phyloP scores from a whole-genome alignment of 805 yeast genomes.

The Candida ponderosae region DNA sequence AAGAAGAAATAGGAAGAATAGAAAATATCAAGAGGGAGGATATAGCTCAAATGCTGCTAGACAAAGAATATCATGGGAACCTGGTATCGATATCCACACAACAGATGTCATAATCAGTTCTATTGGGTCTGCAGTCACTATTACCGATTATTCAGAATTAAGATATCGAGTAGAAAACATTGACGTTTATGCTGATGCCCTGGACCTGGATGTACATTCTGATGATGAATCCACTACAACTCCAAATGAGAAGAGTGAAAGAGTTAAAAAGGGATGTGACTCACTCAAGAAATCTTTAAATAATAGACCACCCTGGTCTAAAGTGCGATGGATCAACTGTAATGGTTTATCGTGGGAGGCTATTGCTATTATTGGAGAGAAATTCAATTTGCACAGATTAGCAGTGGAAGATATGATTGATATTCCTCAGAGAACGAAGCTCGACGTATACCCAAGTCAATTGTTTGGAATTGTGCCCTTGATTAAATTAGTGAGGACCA shows the following conservation, averaged over 20 bases:
- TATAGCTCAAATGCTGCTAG: constrained; percentile 27
- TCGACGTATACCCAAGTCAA: constrained; percentile 43
- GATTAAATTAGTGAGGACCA: constrained; percentile 32
- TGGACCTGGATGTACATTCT: constrained; percentile 5
- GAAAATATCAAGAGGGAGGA: constrained; percentile 28
- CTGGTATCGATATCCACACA: constrained; percentile 45
- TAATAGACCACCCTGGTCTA: constrained; percentile 37
- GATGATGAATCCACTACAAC: background rate
- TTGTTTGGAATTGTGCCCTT: constrained; percentile 49
- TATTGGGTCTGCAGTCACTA: constrained; percentile 44
- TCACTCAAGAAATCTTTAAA: constrained; percentile 25
- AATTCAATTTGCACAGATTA: constrained; percentile 41
- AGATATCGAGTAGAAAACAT: constrained; percentile 36
- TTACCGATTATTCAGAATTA: constrained; percentile 40
- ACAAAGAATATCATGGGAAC: constrained; percentile 47
- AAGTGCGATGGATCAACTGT: constrained; percentile 49
- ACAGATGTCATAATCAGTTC: constrained; percentile 44
- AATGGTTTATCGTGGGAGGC: constrained; percentile 60
- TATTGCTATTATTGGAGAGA: constrained; percentile 35
- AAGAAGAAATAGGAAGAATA: constrained; percentile 7
- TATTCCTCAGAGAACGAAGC: constrained; percentile 52
- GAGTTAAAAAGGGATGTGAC: constrained; percentile 10
- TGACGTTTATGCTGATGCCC: constrained; percentile 25
- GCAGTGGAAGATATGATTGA: constrained; percentile 59
- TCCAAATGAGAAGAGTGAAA: background rate